Evolutionary conservation across 805 yeast species (phyloP).

Genomic region (Torulaspora maleeae): DNA sequence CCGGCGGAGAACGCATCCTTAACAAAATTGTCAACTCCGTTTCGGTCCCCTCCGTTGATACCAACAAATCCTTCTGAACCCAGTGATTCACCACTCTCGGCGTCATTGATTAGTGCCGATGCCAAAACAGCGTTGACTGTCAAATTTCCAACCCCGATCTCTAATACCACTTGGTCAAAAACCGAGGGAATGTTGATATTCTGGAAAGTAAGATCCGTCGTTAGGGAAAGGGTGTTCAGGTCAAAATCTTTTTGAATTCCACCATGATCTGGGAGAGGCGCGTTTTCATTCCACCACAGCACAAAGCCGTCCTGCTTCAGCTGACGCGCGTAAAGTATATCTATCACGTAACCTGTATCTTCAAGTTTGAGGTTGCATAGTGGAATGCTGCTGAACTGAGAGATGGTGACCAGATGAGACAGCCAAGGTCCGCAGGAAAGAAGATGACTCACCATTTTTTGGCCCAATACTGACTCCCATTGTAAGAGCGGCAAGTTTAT

Average conservation of each 20-base stretch:
- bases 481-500: constrained; percentile 65
- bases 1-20: constrained; percentile 79
- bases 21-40: constrained; percentile 44
- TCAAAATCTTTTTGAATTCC: constrained; percentile 68
- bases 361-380: constrained; percentile 79
- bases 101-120: constrained; percentile 77
- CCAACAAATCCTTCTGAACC: constrained; percentile 40
- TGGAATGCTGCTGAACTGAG: constrained; percentile 77
- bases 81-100: constrained; percentile 77
- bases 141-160: constrained; percentile 70
- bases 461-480: constrained; percentile 70
- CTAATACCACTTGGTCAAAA: constrained; percentile 72
- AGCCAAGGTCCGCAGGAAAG: constrained; percentile 73
- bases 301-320: constrained; percentile 61
- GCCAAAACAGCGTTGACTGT: constrained; percentile 83
- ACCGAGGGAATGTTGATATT: constrained; percentile 71
- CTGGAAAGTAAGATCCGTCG: constrained; percentile 64
- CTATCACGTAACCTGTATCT: constrained; percentile 73
- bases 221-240: constrained; percentile 31
- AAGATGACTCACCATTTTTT: constrained; percentile 63
- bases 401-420: constrained; percentile 54
- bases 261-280: constrained; percentile 76
- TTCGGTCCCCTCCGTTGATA: constrained; percentile 19
- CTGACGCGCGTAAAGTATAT: constrained; percentile 78
- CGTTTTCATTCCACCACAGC: constrained; percentile 86